Evolutionary conservation across 805 yeast species (phyloP), one percentile per base, ranked within the genome.

Genomic region (Wickerhamomyces ciferrii): DNA sequence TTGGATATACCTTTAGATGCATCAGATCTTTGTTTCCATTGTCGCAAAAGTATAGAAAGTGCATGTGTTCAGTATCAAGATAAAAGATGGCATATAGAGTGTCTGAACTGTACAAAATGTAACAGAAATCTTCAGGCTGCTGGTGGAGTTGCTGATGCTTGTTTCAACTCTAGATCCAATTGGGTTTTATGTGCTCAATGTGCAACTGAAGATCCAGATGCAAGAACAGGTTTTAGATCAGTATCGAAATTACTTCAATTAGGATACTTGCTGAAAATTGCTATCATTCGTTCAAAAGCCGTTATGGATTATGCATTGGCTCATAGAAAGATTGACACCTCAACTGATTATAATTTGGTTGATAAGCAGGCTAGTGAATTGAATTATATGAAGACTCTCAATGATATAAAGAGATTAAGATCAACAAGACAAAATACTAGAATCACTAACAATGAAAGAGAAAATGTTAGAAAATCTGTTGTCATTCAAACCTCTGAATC

Each of bases 1-100:
- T 68, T 82, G 46, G 63, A 71, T 6, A 73, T 84, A 5, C 74
- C 86, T 0, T 56, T 71, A 2, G 76, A 76, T 45, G 78, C 92
- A 2, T 84, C 89, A 8, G 98, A 92, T 61, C 73, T 79, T 3
- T 94, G 99, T 66, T 69, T 69, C 13, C 60, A 64, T 1, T 94
- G 99, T 63, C 69, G 72, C 2, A 79, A 81, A 60, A 81, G 90
- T 53, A 87, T 92, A 36, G 97, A 94, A 63, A 94, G 84, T 54
- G 75, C 76, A n/a, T 92, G 98, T 66, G 68, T 82, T 15, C 75
- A 73, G 40, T 77, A 72, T 53, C 70, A 70, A 19, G 81, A 80
- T 32, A 68, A 70, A 43, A 76, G 97, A 55, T 92, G 97, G 97
- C 99, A 94, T 62, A 48, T 72, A 14, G 68, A 75, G 25, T 94